Conservation (phyloP, 495 filamentous ascomycete species). For the Choiromyces venosus region DNA sequence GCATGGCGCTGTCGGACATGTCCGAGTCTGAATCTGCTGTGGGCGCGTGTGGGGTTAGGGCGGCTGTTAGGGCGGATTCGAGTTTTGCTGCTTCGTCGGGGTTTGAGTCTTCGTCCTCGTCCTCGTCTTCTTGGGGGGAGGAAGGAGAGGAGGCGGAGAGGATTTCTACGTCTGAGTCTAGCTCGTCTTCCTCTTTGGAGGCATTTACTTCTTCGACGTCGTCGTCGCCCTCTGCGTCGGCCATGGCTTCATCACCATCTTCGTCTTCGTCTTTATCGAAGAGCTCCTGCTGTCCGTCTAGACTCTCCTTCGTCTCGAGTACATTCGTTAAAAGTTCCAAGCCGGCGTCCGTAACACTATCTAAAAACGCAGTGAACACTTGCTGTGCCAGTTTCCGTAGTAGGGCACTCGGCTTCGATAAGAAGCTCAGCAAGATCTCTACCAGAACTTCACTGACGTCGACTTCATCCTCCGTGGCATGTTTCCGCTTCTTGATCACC, state of each 20-base stretch:
- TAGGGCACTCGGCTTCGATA: constrained; percentile 76
- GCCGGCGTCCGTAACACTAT: constrained; percentile 62
- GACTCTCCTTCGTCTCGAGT: constrained; percentile 70
- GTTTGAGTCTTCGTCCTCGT: constrained; percentile 20
- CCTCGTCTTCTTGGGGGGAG: constrained; percentile 14
- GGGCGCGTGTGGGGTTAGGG: constrained; percentile 56
- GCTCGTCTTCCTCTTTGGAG: constrained; percentile 25
- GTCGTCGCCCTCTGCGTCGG: constrained; percentile 46
- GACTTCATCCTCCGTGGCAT: constrained; percentile 45
- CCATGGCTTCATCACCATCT: constrained; percentile 46
- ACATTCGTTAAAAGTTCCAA: constrained; percentile 69
- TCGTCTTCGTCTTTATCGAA: constrained; percentile 71
- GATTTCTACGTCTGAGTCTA: constrained; percentile 48
- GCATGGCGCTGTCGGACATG: constrained; percentile 95
- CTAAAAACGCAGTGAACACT: constrained; percentile 74
- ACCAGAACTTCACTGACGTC: constrained; percentile 70
- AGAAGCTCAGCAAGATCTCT: constrained; percentile 79
- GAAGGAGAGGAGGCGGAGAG: not conserved
- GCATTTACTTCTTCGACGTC: constrained; percentile 39
- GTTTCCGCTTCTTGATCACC: constrained; percentile 35
- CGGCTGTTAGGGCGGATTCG: constrained; percentile 70
- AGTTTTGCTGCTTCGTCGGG: constrained; percentile 46
- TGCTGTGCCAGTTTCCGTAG: constrained; percentile 80
- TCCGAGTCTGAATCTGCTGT: constrained; percentile 60
- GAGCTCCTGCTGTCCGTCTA: constrained; percentile 74